Base-by-base conservation (phyloP, 495 filamentous ascomycete species). In the Penicillium riverlandense region DNA sequence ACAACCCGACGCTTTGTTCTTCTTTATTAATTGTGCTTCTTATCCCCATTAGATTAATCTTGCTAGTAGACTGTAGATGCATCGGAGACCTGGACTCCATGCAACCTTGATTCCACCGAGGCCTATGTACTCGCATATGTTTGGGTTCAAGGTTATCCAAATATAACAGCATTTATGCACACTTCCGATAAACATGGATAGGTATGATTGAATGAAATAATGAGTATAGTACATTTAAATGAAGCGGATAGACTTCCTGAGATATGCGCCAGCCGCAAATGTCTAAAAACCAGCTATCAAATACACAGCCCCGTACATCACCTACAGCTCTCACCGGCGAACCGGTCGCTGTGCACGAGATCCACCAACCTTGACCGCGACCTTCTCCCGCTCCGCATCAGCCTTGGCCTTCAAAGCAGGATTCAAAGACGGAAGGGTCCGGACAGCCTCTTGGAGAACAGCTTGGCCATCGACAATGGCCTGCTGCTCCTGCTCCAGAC, bases 201-300 rank as follows among this genome's bases (percentile, higher is more conserved):
- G 33, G 44, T 29, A 51, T 44, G 32, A 22, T 27, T 15, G 13
- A 45, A 36, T 47, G 30, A 51, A 44, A 53, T 53, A 50, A 45
- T 58, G 54, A 58, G 44, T 69, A 69, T 66, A 57, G 54, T 68
- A 69, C 65, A 69, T 61, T 59, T 48, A 59, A 53, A 50, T 40
- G 44, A 50, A 58, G 53, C 57, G 52, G 54, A 55, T 55, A 53
- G 50, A 55, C 49, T 53, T 52, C 62, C 53, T 47, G 37, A 44
- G 54, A 57, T 50, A 54, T 68, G 59, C 65, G 65, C 65, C 59
- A 58, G 58, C 57, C 46, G 47, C 55, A 59, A 59, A 60, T 66
- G 57, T 55, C 50, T 58, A 49, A 55, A 44, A 45, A 45, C 30
- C 51, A 57, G 50, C 50, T 50, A 49, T 41, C 35, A 13, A 38